These are phyloP conservation scores for Calophaca sinica DNA, from an alignment of 306 rosid genomes.

Conservation along the genomic window DNA sequence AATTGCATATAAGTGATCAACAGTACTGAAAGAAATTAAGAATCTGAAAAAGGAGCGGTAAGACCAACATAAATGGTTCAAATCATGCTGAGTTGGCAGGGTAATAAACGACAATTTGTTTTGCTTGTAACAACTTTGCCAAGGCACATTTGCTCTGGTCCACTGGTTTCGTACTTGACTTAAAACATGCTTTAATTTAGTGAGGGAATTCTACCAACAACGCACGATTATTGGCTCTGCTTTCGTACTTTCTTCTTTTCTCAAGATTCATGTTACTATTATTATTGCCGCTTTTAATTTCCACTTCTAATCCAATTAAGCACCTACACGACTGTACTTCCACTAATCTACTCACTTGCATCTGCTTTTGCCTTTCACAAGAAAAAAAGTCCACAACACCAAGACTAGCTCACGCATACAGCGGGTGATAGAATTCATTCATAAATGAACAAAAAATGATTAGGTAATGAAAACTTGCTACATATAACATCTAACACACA, in stretches of 20 bases:
- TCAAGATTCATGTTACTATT: slow-evolving; percentile 37
- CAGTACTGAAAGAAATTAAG: slow-evolving; percentile 3
- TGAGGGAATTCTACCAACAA: slow-evolving; percentile 15
- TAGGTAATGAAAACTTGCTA: background rate
- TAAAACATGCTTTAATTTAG: background rate
- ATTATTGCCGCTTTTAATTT: no score
- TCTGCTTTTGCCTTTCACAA: background rate
- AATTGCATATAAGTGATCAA: background rate
- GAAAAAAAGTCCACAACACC: background rate
- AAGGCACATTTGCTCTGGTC: slow-evolving; percentile 43
- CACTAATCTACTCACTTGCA: background rate
- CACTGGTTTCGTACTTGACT: slow-evolving; percentile 49
- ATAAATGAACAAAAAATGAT: background rate
- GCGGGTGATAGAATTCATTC: background rate
- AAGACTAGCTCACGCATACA: background rate
- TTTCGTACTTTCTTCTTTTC: slow-evolving; percentile 2
- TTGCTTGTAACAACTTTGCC: slow-evolving; percentile 36
- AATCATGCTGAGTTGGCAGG: slow-evolving; percentile 22
- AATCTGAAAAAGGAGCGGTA: slow-evolving; percentile 36
- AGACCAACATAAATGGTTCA: slow-evolving; percentile 38
- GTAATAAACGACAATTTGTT: slow-evolving; percentile 22
- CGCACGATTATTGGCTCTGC: slow-evolving; percentile 45
- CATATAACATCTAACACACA: no score
- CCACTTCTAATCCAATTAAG: background rate
- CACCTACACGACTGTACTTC: background rate